Evolutionary conservation across 768 basidiomycete species (phyloP), one percentile per base, ranked within the genome.

Genomic region (Serendipita sp.): DNA sequence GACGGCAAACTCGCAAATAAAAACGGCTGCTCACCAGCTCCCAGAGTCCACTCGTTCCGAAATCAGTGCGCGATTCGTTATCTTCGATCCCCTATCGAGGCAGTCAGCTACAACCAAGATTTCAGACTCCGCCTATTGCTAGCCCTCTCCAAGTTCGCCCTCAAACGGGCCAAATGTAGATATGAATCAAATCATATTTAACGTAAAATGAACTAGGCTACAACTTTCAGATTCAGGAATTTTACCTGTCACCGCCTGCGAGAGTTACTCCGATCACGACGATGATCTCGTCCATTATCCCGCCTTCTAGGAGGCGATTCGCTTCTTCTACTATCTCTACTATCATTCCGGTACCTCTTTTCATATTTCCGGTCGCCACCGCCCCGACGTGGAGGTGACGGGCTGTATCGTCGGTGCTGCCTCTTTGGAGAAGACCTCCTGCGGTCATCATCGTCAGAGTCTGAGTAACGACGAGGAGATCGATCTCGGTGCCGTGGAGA

Each of bases 401-500:
- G n/a, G 28, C 15, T 15, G 18, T 41, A 30, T 30, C 30, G 44
- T 18, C 65, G 65, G 36, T 48, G n/a, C n/a, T 47, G 35, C 28
- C 46, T 28, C 44, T 62, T 65, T 32, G 65, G 60, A 30, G 65
- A 62, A 44, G 36, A 18, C 8, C 38, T 30, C 16, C 60, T 30
- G 8, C 60, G 60, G 35, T 16, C 60, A 44, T n/a, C 36, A 2
- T 23, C 23, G 23, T 36, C 38, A 16, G 63, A 68, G 32, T 66
- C 69, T n/a, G 68, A 69, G 30, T 68, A 66, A 51, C 64, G 70
- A 11, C 66, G 70, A 28, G 68, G 69, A 47, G 69, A 68, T n/a
- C 52, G 60, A 44, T 66, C 44, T 5, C 60, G 35, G n/a, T 66
- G 56, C 35, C 68, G 66, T 3, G 64, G 66, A 28, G 65, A 34